Base-by-base conservation (phyloP, 176 grass and related monocot species). In the Bonia amplexicaulis region DNA sequence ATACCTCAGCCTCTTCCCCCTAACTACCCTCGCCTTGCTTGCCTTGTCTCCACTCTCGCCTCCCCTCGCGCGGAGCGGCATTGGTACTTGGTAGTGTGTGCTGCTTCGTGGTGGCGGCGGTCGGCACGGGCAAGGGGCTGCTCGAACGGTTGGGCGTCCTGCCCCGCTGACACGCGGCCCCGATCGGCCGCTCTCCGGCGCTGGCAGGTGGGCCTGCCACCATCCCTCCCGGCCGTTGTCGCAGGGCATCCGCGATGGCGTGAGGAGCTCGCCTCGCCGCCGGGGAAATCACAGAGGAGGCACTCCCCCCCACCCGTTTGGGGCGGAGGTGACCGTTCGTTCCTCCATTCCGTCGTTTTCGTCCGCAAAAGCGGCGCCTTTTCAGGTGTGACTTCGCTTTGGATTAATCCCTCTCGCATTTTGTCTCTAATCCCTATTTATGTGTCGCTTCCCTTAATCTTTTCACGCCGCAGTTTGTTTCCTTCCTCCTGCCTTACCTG, bases 281-380 rank as follows among this genome's bases (percentile, higher is more conserved):
- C n/a, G n/a, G n/a, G n/a, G n/a, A n/a, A n/a, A n/a, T n/a, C n/a
- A n/a, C n/a, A n/a, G n/a, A n/a, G n/a, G n/a, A n/a, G n/a, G n/a
- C n/a, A n/a, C n/a, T n/a, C n/a, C n/a, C n/a, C n/a, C n/a, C n/a
- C n/a, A n/a, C n/a, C n/a, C n/a, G n/a, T n/a, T 35, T 22, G 31
- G 19, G 17, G 12, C 33, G 51, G 66, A n/a, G 16, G 67, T 71
- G 65, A 79, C 80, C 59, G 16, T 63, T 69, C 46, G 26, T 40
- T 59, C 58, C 11, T 61, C 23, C 23, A 25, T 74, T 25, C 81
- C 66, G 78, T 84, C 75, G 45, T 83, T 51, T 80, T 86, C 88
- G 57, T 76, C 85, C 54, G 82, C 37, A 79, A 91, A 93, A 82
- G 81, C 87, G 69, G 71, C 85, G 69, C 70, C 84, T 83, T 92